These are phyloP conservation scores for Pichia cabralensis DNA, from an alignment of 805 yeast species.

Conservation along the genomic window DNA sequence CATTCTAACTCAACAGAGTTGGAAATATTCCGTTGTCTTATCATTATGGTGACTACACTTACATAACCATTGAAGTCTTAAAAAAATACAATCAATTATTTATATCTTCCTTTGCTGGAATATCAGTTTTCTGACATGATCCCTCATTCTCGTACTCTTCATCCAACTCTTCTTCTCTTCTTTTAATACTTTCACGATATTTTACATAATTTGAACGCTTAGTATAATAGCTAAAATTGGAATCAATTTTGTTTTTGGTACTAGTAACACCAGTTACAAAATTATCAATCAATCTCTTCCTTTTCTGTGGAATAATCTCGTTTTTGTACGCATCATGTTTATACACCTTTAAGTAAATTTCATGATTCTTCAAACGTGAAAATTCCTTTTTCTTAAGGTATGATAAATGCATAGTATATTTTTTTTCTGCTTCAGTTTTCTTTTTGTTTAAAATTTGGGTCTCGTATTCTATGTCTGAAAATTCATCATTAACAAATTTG, in stretches of 20 bases:
- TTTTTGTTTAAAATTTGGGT: slow-evolving; percentile 15
- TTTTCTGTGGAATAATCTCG: slow-evolving; percentile 13
- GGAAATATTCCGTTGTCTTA: too few species aligned
- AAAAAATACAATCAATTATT: too few species aligned
- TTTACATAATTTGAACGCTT: slow-evolving; percentile 36
- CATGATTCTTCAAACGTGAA: slow-evolving; percentile 22
- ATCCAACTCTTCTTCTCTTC: slow-evolving; percentile 25
- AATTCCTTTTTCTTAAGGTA: slow-evolving; percentile 18
- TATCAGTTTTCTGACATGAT: too few species aligned
- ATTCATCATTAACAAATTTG: slow-evolving; percentile 44
- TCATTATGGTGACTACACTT: too few species aligned
- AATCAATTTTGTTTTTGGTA: slow-evolving; percentile 24
- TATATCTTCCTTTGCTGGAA: too few species aligned
- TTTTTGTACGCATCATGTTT: slow-evolving; percentile 20
- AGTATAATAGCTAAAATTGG: slow-evolving; percentile 26
- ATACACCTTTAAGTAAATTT: slow-evolving; percentile 25
- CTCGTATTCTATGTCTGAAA: slow-evolving; percentile 17
- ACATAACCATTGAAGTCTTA: too few species aligned
- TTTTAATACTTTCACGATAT: slow-evolving; percentile 26
- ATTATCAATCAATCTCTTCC: slow-evolving; percentile 18
- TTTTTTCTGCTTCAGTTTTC: slow-evolving; percentile 12
- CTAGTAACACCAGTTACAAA: slow-evolving; percentile 21
- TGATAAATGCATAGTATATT: slow-evolving; percentile 9
- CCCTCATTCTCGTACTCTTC: not conserved
- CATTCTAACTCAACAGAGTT: too few species aligned